These are phyloP conservation scores for Monascus purpureus DNA, from an alignment of 495 filamentous ascomycete species.

Conservation along the genomic window DNA sequence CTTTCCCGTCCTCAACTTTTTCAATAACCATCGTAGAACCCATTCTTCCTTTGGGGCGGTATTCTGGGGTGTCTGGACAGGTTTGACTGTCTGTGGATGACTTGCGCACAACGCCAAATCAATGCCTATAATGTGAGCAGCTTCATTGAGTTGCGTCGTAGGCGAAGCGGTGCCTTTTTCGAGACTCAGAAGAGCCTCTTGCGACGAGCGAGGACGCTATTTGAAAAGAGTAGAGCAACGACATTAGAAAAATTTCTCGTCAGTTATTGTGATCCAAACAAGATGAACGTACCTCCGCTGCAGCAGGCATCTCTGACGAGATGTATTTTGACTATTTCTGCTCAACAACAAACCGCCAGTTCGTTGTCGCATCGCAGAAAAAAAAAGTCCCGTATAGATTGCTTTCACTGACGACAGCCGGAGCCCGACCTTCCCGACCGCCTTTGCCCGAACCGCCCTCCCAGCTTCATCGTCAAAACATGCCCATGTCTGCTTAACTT, in stretches of 20 bases:
- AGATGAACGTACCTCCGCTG: slow-evolving; percentile 25
- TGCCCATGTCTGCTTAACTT: too few species aligned
- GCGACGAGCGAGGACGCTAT: slow-evolving; percentile 30
- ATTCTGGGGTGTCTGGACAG: slow-evolving; percentile 11
- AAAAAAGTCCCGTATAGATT: slow-evolving; percentile 9
- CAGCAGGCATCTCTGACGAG: slow-evolving; percentile 24
- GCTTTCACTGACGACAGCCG: neutral
- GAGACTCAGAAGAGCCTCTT: slow-evolving; percentile 36
- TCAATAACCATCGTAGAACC: slow-evolving; percentile 54
- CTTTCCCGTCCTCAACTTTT: slow-evolving; percentile 35
- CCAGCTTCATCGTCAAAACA: too few species aligned
- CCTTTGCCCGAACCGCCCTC: too few species aligned
- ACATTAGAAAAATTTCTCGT: neutral
- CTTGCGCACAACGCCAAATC: slow-evolving; percentile 24
- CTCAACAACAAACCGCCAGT: too few species aligned
- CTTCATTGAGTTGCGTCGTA: slow-evolving; percentile 26
- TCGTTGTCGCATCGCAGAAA: neutral
- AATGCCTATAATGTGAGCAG: slow-evolving; percentile 34
- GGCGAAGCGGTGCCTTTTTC: slow-evolving; percentile 35
- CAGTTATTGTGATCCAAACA: neutral
- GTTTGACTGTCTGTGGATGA: slow-evolving; percentile 18
- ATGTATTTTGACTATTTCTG: slow-evolving; percentile 1
- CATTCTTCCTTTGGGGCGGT: slow-evolving; percentile 46
- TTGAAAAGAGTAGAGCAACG: neutral
- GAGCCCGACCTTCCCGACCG: slow-evolving; percentile 23